These are phyloP conservation scores for Chiua sp. DNA, from an alignment of 1,284 basidiomycete species.

Conservation along the genomic window DNA sequence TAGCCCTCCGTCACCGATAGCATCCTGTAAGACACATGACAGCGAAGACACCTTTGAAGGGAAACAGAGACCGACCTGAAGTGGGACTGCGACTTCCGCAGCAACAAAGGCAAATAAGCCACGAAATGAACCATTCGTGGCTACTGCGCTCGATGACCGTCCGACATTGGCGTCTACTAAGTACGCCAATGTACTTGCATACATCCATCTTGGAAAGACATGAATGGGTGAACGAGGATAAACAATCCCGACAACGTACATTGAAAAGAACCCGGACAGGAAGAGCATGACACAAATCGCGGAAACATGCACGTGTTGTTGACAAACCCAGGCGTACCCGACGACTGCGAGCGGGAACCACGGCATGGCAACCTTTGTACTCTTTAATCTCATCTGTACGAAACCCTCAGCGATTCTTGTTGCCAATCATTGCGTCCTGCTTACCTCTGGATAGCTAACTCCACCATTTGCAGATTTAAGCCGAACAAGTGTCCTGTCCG, in stretches of 20 bases:
- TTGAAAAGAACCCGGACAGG: slow-evolving; percentile 69
- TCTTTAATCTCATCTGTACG: slow-evolving; percentile 75
- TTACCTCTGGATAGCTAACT: slow-evolving; percentile 68
- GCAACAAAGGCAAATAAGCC: slow-evolving; percentile 73
- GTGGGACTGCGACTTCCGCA: slow-evolving; percentile 64
- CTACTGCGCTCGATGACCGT: slow-evolving; percentile 75
- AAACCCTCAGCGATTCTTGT: neutral
- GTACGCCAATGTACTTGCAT: slow-evolving; percentile 75
- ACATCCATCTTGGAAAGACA: slow-evolving; percentile 59
- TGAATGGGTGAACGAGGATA: slow-evolving; percentile 1
- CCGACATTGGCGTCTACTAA: slow-evolving; percentile 81
- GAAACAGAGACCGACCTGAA: slow-evolving; percentile 19
- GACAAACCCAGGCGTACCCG: slow-evolving; percentile 80
- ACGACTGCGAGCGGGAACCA: slow-evolving; percentile 64
- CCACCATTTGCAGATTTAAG: slow-evolving; percentile 70
- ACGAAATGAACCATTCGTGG: slow-evolving; percentile 75
- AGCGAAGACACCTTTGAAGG: neutral
- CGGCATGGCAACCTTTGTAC: slow-evolving; percentile 60
- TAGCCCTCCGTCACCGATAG: slow-evolving; percentile 67
- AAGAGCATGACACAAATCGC: slow-evolving; percentile 72
- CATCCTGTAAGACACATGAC: slow-evolving; percentile 37
- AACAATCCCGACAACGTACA: slow-evolving; percentile 50
- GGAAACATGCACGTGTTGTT: slow-evolving; percentile 67
- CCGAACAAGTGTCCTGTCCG: slow-evolving; percentile 66
- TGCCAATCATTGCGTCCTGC: slow-evolving; percentile 4